Percentiles rank a stretch among this genome's conserved stretches.
Conservation (phyloP, 192 early-diverging fungal genomes). For the Linnemannia elongata region DNA sequence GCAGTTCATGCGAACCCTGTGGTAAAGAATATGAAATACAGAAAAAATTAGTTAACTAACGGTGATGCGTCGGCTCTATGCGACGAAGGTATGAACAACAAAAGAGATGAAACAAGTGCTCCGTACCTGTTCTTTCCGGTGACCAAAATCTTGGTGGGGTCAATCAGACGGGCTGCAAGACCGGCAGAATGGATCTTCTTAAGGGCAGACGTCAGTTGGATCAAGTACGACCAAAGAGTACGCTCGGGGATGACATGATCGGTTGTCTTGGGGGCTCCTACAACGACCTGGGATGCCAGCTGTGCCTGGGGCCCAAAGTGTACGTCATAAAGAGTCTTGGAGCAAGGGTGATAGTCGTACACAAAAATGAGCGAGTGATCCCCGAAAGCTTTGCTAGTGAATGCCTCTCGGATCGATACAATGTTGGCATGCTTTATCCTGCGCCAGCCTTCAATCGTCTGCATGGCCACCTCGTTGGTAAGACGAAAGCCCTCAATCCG, state of each 20-base stretch:
- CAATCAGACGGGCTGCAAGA: constrained; percentile 84
- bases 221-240: constrained; percentile 85
- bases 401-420: constrained; percentile 92
- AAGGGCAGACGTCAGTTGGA: constrained; percentile 83
- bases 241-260: constrained; percentile 71
- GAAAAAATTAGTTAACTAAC: neutral
- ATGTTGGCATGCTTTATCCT: constrained; percentile 85
- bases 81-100: neutral
- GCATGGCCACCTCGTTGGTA: constrained; percentile 84
- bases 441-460: constrained; percentile 88
- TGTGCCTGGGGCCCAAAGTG: constrained; percentile 75
- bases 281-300: constrained; percentile 46
- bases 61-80: neutral
- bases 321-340: constrained; percentile 76
- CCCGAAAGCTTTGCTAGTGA: constrained; percentile 96
- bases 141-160: constrained; percentile 86
- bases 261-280: constrained; percentile 48
- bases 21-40: constrained; percentile 4
- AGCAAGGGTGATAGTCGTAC: constrained; percentile 93
- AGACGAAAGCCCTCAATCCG: constrained; percentile 86
- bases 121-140: constrained; percentile 85
- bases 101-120: neutral
- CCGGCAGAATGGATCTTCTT: constrained; percentile 87
- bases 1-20: constrained; percentile 78
- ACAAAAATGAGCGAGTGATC: constrained; percentile 97